phyloP scores from a whole-genome alignment of 2,329 filamentous ascomycete species.

The Aureobasidium sp. region DNA sequence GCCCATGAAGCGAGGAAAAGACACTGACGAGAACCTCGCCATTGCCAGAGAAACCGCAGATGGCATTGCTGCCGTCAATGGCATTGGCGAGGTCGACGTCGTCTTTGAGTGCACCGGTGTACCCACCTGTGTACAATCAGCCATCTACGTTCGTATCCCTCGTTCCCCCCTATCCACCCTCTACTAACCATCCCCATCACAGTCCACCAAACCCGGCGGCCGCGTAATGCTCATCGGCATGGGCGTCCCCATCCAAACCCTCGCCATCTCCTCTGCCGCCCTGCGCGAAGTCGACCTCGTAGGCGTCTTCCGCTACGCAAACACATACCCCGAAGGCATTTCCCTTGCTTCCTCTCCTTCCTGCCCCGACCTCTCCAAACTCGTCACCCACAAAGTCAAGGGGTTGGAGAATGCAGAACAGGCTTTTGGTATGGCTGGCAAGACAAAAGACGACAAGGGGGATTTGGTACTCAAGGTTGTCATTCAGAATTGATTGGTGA shows the following conservation, averaged over 20 bases:
- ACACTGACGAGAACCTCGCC: conserved; percentile 47
- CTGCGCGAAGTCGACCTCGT: conserved; percentile 70
- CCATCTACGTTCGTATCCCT: conserved; percentile 50
- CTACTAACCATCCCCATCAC: not conserved
- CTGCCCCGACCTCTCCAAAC: conserved; percentile 58
- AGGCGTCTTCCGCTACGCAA: conserved; percentile 72
- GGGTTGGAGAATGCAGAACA: conserved; percentile 54
- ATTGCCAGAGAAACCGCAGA: conserved; percentile 46
- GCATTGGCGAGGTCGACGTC: conserved; percentile 55
- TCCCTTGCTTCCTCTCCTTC: conserved; percentile 45
- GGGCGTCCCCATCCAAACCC: conserved; percentile 68
- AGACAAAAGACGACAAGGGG: conserved; percentile 60
- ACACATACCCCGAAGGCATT: conserved; percentile 68
- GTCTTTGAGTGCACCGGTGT: conserved; percentile 75
- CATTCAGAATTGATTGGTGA: conserved; percentile 31
- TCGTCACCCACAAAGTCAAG: conserved; percentile 67
- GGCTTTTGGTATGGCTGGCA: conserved; percentile 65
- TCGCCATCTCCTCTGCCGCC: conserved; percentile 65
- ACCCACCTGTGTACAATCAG: conserved; percentile 65
- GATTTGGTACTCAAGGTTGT: conserved; percentile 68
- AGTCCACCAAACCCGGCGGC: conserved; percentile 59
- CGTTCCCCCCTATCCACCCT: not conserved
- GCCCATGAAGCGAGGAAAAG: conserved; percentile 40
- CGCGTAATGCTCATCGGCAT: conserved; percentile 72
- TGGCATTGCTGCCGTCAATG: conserved; percentile 33